Percentiles rank a stretch among this genome's conserved stretches.
These are phyloP conservation scores for Phytophthora capsici DNA, from an alignment of 352 stramenopile species.

Conservation along the genomic window DNA sequence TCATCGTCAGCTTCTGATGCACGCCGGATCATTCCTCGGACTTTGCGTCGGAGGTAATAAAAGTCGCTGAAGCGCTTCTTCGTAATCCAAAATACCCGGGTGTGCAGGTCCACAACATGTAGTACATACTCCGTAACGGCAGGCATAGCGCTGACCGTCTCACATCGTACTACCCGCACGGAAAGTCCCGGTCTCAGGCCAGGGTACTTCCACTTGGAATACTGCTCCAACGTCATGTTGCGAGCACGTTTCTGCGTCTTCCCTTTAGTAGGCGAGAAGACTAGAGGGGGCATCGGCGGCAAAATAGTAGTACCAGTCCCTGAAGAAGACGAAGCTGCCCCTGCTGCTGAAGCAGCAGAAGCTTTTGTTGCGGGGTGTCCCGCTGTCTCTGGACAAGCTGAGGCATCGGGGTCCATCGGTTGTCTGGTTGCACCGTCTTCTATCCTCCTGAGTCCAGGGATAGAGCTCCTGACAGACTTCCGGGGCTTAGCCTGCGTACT, in stretches of 20 bases:
- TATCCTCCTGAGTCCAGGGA: conserved; percentile 30
- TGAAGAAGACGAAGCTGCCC: conserved; percentile 25
- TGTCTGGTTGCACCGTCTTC: conserved; percentile 28
- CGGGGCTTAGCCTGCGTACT: conserved; percentile 24
- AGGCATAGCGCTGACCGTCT: conserved; percentile 60
- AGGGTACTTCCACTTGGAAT: conserved; percentile 55
- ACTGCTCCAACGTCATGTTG: conserved; percentile 58
- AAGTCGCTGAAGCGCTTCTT: conserved; percentile 86
- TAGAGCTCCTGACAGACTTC: conserved; percentile 21
- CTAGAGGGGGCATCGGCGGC: conserved; percentile 60
- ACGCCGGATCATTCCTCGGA: conserved; percentile 55
- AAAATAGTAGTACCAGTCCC: conserved; percentile 33
- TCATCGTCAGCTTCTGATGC: conserved; percentile 42
- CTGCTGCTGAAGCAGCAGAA: not conserved
- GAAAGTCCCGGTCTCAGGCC: conserved; percentile 75
- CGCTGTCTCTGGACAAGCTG: conserved; percentile 32
- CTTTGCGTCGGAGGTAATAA: conserved; percentile 70
- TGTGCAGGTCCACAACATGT: conserved; percentile 80
- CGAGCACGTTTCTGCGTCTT: conserved; percentile 36
- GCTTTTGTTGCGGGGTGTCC: conserved; percentile 8
- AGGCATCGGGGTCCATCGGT: conserved; percentile 33
- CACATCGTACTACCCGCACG: conserved; percentile 69
- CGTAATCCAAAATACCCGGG: conserved; percentile 83
- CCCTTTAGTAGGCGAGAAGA: conserved; percentile 58
- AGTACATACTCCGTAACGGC: conserved; percentile 77